These are phyloP conservation scores for Parietichytrium sp. DNA, from an alignment of 108 stramenopile genomes.

Conservation along the genomic window DNA sequence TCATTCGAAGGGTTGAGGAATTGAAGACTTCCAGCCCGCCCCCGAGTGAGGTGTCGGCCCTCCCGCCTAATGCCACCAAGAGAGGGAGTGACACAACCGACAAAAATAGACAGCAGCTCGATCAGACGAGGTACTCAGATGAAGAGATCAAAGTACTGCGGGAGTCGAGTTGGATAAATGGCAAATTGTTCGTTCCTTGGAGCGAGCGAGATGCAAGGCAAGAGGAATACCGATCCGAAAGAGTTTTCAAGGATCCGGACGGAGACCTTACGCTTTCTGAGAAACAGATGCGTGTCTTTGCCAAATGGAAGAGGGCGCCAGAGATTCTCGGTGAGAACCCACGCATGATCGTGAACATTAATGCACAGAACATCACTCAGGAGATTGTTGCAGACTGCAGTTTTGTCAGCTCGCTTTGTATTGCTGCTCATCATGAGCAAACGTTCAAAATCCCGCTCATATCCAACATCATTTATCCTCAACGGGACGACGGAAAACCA, in stretches of 20 bases:
- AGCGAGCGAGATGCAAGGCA: background rate
- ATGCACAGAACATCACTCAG: slow-evolving; percentile 73
- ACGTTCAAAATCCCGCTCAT: slow-evolving; percentile 67
- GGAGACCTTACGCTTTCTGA: background rate
- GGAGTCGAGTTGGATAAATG: background rate
- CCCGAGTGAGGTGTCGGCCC: too few relatives aligned
- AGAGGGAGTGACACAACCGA: background rate
- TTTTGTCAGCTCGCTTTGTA: slow-evolving; percentile 83
- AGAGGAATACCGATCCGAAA: background rate
- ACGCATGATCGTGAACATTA: background rate
- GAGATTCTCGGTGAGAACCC: background rate
- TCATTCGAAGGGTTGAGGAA: background rate
- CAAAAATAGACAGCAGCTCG: background rate
- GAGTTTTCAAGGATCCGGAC: background rate
- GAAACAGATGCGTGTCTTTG: background rate
- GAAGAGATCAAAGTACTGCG: background rate
- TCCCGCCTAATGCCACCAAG: background rate
- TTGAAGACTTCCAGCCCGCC: too few relatives aligned
- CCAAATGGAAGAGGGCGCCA: too few relatives aligned
- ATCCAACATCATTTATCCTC: slow-evolving; percentile 74
- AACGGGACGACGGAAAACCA: slow-evolving; percentile 65
- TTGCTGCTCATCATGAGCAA: slow-evolving; percentile 77
- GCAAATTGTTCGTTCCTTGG: background rate
- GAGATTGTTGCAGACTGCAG: slow-evolving; percentile 83
- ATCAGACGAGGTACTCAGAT: background rate